Percentiles rank a stretch among this genome's conserved stretches.
phyloP scores from a whole-genome alignment of 495 filamentous ascomycete species.

The Neurospora sp. region DNA sequence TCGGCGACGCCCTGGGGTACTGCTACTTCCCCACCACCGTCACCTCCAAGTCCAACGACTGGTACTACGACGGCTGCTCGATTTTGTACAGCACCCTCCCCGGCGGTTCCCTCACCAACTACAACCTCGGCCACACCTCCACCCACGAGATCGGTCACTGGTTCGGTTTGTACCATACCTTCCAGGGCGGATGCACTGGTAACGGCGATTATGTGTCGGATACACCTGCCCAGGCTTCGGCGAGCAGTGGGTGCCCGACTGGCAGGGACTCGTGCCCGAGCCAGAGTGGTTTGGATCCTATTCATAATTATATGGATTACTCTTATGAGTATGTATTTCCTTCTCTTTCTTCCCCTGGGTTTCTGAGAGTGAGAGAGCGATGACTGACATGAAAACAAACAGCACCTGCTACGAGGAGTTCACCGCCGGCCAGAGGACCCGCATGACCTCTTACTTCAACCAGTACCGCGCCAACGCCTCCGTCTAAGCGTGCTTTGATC shows the following conservation, averaged over 20 bases:
- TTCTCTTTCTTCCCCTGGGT: neutral
- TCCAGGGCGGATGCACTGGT: slow-evolving; percentile 50
- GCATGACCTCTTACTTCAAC: slow-evolving; percentile 34
- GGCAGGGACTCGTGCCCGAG: slow-evolving; percentile 44
- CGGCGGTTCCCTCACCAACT: slow-evolving; percentile 38
- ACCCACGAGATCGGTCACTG: slow-evolving; percentile 61
- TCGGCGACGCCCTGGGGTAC: slow-evolving; percentile 44
- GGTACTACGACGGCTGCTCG: slow-evolving; percentile 49
- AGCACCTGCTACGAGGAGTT: slow-evolving; percentile 38
- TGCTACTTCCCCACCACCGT: slow-evolving; percentile 41
- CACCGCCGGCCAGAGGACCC: slow-evolving; percentile 32
- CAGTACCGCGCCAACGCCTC: slow-evolving; percentile 27
- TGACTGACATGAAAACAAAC: slow-evolving; percentile 2
- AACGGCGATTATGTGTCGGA: slow-evolving; percentile 48
- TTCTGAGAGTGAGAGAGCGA: neutral
- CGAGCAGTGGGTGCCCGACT: slow-evolving; percentile 49
- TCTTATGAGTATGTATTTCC: slow-evolving; percentile 37
- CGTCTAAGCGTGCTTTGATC: neutral
- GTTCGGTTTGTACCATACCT: slow-evolving; percentile 56
- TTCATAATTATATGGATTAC: slow-evolving; percentile 61
- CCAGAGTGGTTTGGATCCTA: slow-evolving; percentile 41
- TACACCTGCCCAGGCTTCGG: slow-evolving; percentile 43
- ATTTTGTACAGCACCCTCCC: slow-evolving; percentile 46
- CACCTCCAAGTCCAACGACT: slow-evolving; percentile 23
- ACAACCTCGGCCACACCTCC: slow-evolving; percentile 49